Evolutionary conservation across 2,329 filamentous ascomycete species (phyloP).

Genomic region (Mollisia scopiformis): DNA sequence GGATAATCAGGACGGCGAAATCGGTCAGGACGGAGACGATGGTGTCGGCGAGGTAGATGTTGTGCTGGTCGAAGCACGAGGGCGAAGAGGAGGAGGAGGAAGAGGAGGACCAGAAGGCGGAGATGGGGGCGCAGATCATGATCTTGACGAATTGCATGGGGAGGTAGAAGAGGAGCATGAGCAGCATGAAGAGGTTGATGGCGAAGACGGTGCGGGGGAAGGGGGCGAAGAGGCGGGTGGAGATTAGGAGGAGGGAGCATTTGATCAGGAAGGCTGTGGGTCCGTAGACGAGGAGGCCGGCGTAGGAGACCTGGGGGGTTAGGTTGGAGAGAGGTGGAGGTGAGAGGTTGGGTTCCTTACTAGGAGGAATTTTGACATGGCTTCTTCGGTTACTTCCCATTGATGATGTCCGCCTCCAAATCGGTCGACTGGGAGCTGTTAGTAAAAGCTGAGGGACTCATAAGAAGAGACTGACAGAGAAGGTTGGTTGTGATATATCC

Average conservation of each 20-base stretch:
- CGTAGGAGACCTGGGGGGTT: conserved; percentile 8
- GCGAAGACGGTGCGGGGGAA: neutral
- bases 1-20: conserved; percentile 38
- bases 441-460: neutral
- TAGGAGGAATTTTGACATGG: conserved; percentile 7
- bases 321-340: neutral
- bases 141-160: conserved; percentile 12
- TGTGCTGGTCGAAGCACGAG: conserved; percentile 6
- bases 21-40: conserved; percentile 44
- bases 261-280: conserved; percentile 13
- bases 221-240: conserved; percentile 10
- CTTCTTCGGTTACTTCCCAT: conserved; percentile 15
- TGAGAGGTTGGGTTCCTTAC: neutral
- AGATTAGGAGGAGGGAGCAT: conserved; percentile 19
- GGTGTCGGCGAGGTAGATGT: conserved; percentile 44
- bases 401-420: conserved; percentile 19
- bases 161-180: conserved; percentile 13
- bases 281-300: conserved; percentile 13
- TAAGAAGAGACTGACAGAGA: neutral
- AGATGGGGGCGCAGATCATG: conserved; percentile 12
- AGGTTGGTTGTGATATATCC: neutral
- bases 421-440: conserved; percentile 2
- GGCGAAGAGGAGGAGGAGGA: too few species aligned
- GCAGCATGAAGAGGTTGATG: conserved; percentile 5
- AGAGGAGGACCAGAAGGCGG: conserved; percentile 14